Evolutionary conservation across 192 early-diverging fungal genomes (phyloP), one percentile per base, ranked within the genome.

Genomic region (Neocallimastix lanati): DNA sequence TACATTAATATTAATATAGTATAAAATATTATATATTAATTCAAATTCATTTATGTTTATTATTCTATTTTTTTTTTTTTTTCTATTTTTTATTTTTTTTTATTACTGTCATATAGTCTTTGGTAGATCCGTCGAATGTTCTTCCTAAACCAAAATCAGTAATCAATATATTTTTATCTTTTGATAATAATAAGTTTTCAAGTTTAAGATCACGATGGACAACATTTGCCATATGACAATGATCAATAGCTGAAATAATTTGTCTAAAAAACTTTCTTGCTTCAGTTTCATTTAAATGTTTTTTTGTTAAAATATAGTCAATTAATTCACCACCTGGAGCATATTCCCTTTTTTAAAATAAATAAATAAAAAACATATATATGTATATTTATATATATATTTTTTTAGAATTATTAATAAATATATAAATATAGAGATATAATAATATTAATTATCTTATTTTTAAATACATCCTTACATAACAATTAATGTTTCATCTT

Each of bases 401-500:
- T n/a, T n/a, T n/a, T n/a, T n/a, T n/a, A n/a, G n/a, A n/a, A n/a
- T n/a, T n/a, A n/a, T n/a, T n/a, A n/a, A n/a, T n/a, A n/a, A n/a
- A n/a, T n/a, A n/a, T n/a, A n/a, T n/a, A n/a, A n/a, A n/a, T n/a
- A n/a, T n/a, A n/a, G n/a, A n/a, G n/a, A n/a, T n/a, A n/a, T n/a
- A n/a, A n/a, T n/a, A n/a, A n/a, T n/a, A n/a, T n/a, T n/a, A n/a
- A n/a, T n/a, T n/a, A n/a, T n/a, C n/a, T n/a, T n/a, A n/a, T n/a
- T n/a, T n/a, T n/a, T n/a, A n/a, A n/a, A n/a, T n/a, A n/a, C n/a
- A n/a, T n/a, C n/a, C 88, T 81, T 81, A 90, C 90, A 91, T 91
- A 77, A 91, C 85, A n/a, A 91, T 86, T 79, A 86, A 90, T 76
- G 86, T 88, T 81, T 91, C 90, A n/a, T 88, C 87, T 78, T 85